A percentile compares a stretch with the other conserved stretches of the same genome.
phyloP scores from a whole-genome alignment of 2,329 filamentous ascomycete genomes.

The Magnaporthiopsis poae region DNA sequence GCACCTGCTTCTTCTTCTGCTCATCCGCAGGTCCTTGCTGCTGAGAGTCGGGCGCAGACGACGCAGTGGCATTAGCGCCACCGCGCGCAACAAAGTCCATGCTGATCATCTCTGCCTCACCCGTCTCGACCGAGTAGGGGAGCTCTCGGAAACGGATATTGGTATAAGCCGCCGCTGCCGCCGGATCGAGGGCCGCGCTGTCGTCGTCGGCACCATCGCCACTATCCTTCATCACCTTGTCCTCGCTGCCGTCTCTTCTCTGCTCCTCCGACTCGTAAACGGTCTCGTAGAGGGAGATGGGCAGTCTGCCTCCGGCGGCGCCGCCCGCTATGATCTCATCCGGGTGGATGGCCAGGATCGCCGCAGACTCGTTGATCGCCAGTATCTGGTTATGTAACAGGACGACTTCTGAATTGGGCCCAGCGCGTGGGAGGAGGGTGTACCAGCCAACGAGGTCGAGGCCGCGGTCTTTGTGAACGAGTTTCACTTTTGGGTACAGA shows the following conservation, averaged over 20 bases:
- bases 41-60: not conserved
- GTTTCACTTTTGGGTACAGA: constrained; percentile 58
- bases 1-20: constrained; percentile 13
- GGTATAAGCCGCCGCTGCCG: constrained; percentile 30
- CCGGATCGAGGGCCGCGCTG: not conserved
- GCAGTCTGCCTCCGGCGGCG: constrained; percentile 67
- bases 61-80: constrained; percentile 66
- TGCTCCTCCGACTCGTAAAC: constrained; percentile 61
- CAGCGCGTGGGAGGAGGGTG: constrained; percentile 62
- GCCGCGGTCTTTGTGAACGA: constrained; percentile 73
- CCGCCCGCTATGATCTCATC: constrained; percentile 36
- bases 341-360: constrained; percentile 81
- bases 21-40: constrained; percentile 20
- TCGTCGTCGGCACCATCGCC: not conserved
- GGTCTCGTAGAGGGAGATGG: constrained; percentile 83
- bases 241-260: constrained; percentile 32
- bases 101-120: constrained; percentile 94
- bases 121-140: constrained; percentile 80
- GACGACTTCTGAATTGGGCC: constrained; percentile 59
- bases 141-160: constrained; percentile 72
- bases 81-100: constrained; percentile 86
- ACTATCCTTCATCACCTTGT: constrained; percentile 61
- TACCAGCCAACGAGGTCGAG: constrained; percentile 91
- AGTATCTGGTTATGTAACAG: constrained; percentile 72
- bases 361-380: constrained; percentile 68